phyloP scores from a whole-genome alignment of 768 basidiomycete species.

The Tephrocybe sp. region DNA sequence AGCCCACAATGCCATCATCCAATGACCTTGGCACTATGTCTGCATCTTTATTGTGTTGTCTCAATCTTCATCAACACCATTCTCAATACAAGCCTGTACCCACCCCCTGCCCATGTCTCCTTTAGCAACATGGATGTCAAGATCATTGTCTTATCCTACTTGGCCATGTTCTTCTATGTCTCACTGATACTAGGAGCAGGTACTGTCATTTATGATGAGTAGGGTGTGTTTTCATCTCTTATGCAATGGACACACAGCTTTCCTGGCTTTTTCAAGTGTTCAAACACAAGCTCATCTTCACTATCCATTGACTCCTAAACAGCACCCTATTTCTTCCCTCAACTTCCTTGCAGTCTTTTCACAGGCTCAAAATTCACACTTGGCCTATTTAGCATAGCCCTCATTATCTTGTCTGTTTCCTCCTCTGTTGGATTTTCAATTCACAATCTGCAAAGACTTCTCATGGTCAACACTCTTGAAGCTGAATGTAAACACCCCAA shows the following conservation, averaged over 20 bases:
- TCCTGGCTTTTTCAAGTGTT: slow-evolving; percentile 53
- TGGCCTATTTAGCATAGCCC: slow-evolving; percentile 86
- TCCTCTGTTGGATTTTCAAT: slow-evolving; percentile 93
- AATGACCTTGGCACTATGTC: too few species aligned
- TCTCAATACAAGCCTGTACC: too few species aligned
- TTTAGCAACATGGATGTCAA: slow-evolving; percentile 90
- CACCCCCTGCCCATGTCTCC: too few species aligned
- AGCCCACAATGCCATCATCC: too few species aligned
- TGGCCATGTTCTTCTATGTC: slow-evolving; percentile 98
- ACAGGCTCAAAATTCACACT: slow-evolving; percentile 89
- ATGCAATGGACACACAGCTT: slow-evolving; percentile 63
- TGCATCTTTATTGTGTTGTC: too few species aligned
- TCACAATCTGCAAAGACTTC: slow-evolving; percentile 87
- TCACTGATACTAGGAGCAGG: too few species aligned
- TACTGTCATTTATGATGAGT: too few species aligned
- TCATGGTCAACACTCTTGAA: slow-evolving; percentile 85
- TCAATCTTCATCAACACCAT: too few species aligned
- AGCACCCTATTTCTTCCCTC: slow-evolving; percentile 58
- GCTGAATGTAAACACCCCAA: slow-evolving; percentile 93
- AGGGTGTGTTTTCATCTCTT: too few species aligned
- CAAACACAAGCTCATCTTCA: slow-evolving; percentile 43
- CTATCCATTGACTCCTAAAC: slow-evolving; percentile 56
- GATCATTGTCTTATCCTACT: slow-evolving; percentile 90
- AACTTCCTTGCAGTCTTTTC: too few species aligned
- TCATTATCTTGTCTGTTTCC: slow-evolving; percentile 92